A percentile compares a stretch with the other conserved stretches of the same genome.
Evolutionary conservation across 2,329 filamentous ascomycete genomes (phyloP).

Genomic region (Epichloe hybrida): DNA sequence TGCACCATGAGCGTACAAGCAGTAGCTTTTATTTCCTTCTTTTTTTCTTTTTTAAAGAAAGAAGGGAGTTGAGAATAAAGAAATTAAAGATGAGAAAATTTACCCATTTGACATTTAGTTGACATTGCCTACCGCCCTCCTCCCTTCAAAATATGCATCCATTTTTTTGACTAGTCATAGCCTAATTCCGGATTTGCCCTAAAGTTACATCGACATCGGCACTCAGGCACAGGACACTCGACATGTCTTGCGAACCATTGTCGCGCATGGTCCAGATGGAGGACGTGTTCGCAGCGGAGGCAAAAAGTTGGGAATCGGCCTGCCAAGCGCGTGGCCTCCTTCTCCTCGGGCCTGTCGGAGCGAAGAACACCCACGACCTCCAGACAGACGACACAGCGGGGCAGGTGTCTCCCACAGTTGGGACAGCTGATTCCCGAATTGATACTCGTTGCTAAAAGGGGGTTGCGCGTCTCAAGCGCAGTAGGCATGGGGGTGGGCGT

Average conservation of each 20-base stretch:
- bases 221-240: constrained; percentile 57
- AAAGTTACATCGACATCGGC: constrained; percentile 51
- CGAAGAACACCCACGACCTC: constrained; percentile 52
- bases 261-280: constrained; percentile 53
- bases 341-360: constrained; percentile 41
- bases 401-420: constrained; percentile 52
- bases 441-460: constrained; percentile 44
- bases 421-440: constrained; percentile 51
- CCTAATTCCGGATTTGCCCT: constrained; percentile 45
- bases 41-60: no score
- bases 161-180: constrained; percentile 25
- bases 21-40: no score
- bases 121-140: no score
- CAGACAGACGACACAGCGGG: constrained; percentile 54
- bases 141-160: not conserved
- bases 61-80: no score
- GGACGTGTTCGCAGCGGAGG: constrained; percentile 52
- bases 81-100: no score
- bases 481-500: constrained; percentile 14
- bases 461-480: constrained; percentile 31
- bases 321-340: constrained; percentile 33
- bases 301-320: constrained; percentile 57
- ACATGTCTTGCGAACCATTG: constrained; percentile 53
- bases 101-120: no score
- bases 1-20: no score